Evolutionary conservation across 1,284 basidiomycete genomes (phyloP), one percentile per base, ranked within the genome.

Genomic region (Malassezia equina): DNA sequence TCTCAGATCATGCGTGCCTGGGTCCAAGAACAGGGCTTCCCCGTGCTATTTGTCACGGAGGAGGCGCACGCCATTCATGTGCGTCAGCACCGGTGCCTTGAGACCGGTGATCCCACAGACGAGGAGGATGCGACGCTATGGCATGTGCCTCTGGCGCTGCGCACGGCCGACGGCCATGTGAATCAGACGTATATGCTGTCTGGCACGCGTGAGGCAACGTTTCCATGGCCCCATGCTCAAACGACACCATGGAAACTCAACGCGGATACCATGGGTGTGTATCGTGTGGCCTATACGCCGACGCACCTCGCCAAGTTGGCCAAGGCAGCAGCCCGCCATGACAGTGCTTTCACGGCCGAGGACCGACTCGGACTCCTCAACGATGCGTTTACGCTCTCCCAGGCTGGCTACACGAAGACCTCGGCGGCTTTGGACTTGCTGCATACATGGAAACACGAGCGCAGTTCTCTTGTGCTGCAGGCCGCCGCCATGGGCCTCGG

Each of bases 81-180:
- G 44, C 84, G 84, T 39, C 93, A 98, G 77, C 89, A 94, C 75
- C 83, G 93, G 24, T 96, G 95, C 81, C 78, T 96, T 46, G 86
- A 88, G 67, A 88, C 84, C 3, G 90, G 90, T 4, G 82, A 73
- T 29, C 60, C 65, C 31, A 62, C 60, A 25, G 80, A 83, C 0
- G 83, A 89, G 70, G 87, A 96, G 63, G 91, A 96, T 71, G 80
- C 89, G 76, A 94, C 89, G 2, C 79, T 90, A 59, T 96, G 93
- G 91, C 84, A 71, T 50, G 75, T 95, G 34, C 93, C 93, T 11
- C 79, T 96, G 58, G 82, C 82, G 67, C 76, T 95, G 59, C 78
- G 88, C 64, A 84, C 84, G 3, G 77, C 82, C 36, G 80, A 81
- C 54, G 75, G 72, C 9, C 73, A 79, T 56, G 86, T 86, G 39